Evolutionary conservation across 495 filamentous ascomycete species (phyloP), one percentile per base, ranked within the genome.

Genomic region (Cercophora samala): DNA sequence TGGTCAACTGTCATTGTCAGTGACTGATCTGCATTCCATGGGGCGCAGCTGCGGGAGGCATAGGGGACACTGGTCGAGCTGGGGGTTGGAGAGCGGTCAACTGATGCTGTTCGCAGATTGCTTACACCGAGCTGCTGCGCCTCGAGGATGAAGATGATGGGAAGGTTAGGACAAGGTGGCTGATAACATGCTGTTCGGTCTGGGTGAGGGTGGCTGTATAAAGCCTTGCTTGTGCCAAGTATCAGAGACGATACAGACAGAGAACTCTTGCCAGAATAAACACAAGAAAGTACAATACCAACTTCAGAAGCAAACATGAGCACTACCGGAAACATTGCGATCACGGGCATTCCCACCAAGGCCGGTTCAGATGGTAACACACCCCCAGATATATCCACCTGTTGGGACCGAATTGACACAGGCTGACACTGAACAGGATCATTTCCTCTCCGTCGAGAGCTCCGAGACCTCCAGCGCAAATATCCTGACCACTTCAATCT

Each of bases 401-500:
- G 37, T 9, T 17, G 37, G 37, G 9, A 2, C 37, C 37, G 37
- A 46, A 9, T 46, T 46, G 37, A 46, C 37, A 18, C 15, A 17
- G 37, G 37, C 37, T 46, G 37, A 46, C 37, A 46, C 11, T 17
- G 15, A 46, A 46, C 37, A 46, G 73, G 74, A 23, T 42, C 71
- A 11, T 70, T 75, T 3, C 75, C 75, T 8, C 56, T 75, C 18
- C 75, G 75, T 46, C 68, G 64, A 5, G 73, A 77, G 60, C 32
- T 77, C 9, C 73, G 72, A 9, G 73, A 75, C n/a, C 70, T 77
- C 17, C 73, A 75, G 54, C n/a, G n/a, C 0, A 75, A 72, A 58
- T 68, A 37, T 58, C 73, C 73, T 1, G 73, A 77, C 58, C 70
- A 74, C 60, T 77, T 75, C 73, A 74, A 77, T 54, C 70, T 77